Evolutionary conservation across 2,329 filamentous ascomycete genomes (phyloP), one percentile per base, ranked within the genome.

Genomic region (Cytospora chrysosperma): DNA sequence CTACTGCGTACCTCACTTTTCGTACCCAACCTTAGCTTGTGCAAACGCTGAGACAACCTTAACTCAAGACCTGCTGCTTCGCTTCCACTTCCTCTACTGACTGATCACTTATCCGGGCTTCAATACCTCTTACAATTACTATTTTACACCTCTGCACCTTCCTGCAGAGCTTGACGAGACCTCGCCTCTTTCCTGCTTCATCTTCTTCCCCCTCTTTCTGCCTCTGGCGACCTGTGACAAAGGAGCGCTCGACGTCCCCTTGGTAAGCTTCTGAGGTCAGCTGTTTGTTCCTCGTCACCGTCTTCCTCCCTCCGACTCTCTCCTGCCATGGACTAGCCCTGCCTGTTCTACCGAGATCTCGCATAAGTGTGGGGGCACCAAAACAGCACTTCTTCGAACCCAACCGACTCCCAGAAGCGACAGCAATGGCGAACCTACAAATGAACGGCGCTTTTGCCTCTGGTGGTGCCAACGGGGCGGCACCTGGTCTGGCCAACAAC

Each of bases 401-500:
- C 61, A 28, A 59, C 52, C 27, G 57, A n/a, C 56, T 9, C 4
- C 9, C 53, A 34, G 37, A 58, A 56, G 55, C 21, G 30, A n/a
- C 49, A 30, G 47, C 27, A 47, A 65, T 65, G 64, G 64, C 64
- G 49, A 61, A 57, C 40, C 53, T 64, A 53, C 61, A 59, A 24
- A 53, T 61, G 19, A 66, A 65, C 50, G 66, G 62, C 26, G 57
- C 56, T 53, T 62, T 62, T 55, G 57, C 64, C 56, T 69, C 69
- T 64, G 67, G 67, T 55, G 53, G 57, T 37, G 51, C 56, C 28
- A 64, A 64, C 40, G 62, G 58, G 24, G 34, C 62, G 49, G n/a
- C 53, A 28, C 47, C 54, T 17, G 52, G 52, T 13, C 40, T 49
- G 4, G 47, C 30, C 50, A 75, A 76, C 69, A 75, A 75, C 67